Conservation (phyloP, 345 rosid genomes). For the Eucalyptus cloeziana region DNA sequence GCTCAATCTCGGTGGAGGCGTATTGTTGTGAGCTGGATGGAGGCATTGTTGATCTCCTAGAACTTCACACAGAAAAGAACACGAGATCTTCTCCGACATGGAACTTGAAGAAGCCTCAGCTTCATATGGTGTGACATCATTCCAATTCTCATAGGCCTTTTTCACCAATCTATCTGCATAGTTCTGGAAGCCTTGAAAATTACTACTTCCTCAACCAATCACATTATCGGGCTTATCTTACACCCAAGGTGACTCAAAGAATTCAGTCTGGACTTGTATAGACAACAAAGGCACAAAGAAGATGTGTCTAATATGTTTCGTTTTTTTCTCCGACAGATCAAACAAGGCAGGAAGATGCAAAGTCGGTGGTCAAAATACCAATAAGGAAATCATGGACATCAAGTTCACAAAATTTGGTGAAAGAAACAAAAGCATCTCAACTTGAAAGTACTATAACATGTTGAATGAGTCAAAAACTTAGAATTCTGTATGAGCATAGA, state of each 20-base stretch:
- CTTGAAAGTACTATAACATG: not conserved
- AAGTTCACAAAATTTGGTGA: not conserved
- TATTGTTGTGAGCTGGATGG: too few relatives aligned
- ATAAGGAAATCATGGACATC: not conserved
- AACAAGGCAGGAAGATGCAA: not conserved
- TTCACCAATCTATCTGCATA: not conserved
- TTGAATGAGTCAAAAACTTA: too few relatives aligned
- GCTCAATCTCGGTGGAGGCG: too few relatives aligned
- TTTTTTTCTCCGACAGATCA: not conserved
- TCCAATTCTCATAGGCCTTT: too few relatives aligned
- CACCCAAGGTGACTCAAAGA: not conserved
- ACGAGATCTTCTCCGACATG: too few relatives aligned
- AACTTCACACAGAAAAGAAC: too few relatives aligned
- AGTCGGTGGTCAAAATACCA: not conserved
- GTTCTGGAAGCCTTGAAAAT: not conserved
- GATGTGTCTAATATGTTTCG: not conserved
- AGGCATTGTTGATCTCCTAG: too few relatives aligned
- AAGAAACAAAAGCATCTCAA: not conserved
- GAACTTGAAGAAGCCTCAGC: too few relatives aligned
- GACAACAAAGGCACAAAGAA: not conserved
- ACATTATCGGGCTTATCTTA: not conserved
- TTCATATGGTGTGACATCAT: too few relatives aligned
- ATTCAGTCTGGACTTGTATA: too few relatives aligned
- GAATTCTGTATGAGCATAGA: not conserved
- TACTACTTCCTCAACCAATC: not conserved